A percentile compares a stretch with the other conserved stretches of the same genome.
Conservation (phyloP, 345 rosid species). For the Salix purpurea region DNA sequence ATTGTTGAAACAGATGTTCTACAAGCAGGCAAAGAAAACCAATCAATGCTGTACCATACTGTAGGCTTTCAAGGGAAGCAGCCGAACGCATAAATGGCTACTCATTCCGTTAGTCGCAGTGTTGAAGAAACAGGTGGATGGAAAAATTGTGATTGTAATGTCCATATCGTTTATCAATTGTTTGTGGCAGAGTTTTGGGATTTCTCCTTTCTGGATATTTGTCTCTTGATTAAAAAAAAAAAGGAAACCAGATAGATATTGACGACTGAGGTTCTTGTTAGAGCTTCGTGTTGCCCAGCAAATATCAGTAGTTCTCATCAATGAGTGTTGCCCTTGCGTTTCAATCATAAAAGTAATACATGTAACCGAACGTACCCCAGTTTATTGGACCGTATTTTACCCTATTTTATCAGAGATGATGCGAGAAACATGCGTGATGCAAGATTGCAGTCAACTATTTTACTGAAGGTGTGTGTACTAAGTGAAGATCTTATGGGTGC, state of each 20-base stretch:
- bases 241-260: neutral
- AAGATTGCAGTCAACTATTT: too few species aligned
- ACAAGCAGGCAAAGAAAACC: slow-evolving; percentile 97
- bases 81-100: neutral
- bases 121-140: slow-evolving; percentile 17
- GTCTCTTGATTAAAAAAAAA: slow-evolving; percentile 15
- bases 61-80: slow-evolving; percentile 34
- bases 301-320: neutral
- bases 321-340: neutral
- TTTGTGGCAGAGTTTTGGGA: slow-evolving; percentile 24
- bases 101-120: slow-evolving; percentile 5
- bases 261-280: neutral
- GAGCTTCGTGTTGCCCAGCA: neutral
- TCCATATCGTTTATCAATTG: slow-evolving; percentile 30
- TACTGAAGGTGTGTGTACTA: too few species aligned
- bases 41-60: slow-evolving; percentile 88
- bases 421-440: too few species aligned
- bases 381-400: too few species aligned
- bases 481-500: too few species aligned
- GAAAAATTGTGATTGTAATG: slow-evolving; percentile 15
- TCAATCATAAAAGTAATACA: too few species aligned
- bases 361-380: too few species aligned
- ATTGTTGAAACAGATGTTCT: slow-evolving; percentile 79
- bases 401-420: too few species aligned
- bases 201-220: slow-evolving; percentile 6